These are phyloP conservation scores for Patellifolia procumbens DNA, from an alignment of 179 eudicot genomes.

Conservation along the genomic window DNA sequence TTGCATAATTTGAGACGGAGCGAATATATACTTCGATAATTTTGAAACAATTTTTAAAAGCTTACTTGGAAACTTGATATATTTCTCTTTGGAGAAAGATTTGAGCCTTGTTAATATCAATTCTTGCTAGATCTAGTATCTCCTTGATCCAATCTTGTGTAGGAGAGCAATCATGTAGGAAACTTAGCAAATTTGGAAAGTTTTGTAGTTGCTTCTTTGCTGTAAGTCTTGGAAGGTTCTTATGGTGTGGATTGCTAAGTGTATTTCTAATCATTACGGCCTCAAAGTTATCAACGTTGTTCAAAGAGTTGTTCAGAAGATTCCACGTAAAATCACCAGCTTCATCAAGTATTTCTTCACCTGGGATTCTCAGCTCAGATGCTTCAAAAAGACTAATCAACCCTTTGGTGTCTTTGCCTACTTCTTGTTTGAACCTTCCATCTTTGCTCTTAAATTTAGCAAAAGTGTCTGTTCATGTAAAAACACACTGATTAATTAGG, in stretches of 20 bases:
- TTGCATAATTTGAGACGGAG: too few relatives aligned
- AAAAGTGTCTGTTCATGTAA: constrained; percentile 33
- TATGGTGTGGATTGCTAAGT: constrained; percentile 36
- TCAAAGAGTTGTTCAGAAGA: not conserved
- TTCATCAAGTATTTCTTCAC: constrained; percentile 52
- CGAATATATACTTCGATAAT: not conserved
- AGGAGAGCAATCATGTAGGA: constrained; percentile 1
- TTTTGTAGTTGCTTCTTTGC: constrained; percentile 12
- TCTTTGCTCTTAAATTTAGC: constrained; percentile 39
- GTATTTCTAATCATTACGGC: constrained; percentile 19
- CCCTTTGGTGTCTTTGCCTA: constrained; percentile 42
- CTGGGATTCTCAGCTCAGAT: constrained; percentile 41
- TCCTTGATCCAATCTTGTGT: constrained; percentile 11
- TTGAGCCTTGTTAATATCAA: constrained; percentile 26
- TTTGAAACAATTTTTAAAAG: not conserved
- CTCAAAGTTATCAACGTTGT: not conserved
- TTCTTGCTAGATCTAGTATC: constrained; percentile 27
- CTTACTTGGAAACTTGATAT: constrained; percentile 29
- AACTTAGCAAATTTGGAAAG: not conserved
- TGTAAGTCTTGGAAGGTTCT: constrained; percentile 31
- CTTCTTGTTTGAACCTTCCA: constrained; percentile 36
- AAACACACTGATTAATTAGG: not conserved
- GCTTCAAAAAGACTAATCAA: constrained; percentile 66
- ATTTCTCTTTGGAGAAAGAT: constrained; percentile 25
- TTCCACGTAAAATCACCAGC: constrained; percentile 35